Evolutionary conservation across 768 basidiomycete genomes (phyloP).

Genomic region (Trametes maxima): DNA sequence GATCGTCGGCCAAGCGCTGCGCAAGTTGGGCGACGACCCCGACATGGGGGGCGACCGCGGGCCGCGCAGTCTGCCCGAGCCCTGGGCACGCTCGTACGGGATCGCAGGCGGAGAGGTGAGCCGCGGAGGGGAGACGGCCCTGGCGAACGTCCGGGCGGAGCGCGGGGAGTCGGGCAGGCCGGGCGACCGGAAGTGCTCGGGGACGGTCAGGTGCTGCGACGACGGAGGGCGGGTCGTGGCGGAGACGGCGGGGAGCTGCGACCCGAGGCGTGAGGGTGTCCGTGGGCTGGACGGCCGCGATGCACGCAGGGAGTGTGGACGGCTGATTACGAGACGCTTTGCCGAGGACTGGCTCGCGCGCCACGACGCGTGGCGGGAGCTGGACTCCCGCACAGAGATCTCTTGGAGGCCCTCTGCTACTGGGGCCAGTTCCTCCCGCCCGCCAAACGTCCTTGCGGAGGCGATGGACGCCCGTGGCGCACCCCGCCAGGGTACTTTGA

Average conservation of each 20-base stretch:
- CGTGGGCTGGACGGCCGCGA: background rate
- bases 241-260: conserved; percentile 1
- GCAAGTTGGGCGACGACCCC: conserved; percentile 10
- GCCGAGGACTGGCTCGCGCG: conserved; percentile 2
- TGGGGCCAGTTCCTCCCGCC: conserved; percentile 16
- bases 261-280: background rate
- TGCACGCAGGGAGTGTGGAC: conserved; percentile 18
- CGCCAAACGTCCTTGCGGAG: conserved; percentile 18
- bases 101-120: conserved; percentile 2
- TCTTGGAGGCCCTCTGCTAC: conserved; percentile 14
- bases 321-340: conserved; percentile 16
- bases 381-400: background rate
- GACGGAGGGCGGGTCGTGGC: conserved; percentile 5
- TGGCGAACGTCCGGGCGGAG: background rate
- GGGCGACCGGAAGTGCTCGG: background rate
- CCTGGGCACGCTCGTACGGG: conserved; percentile 4
- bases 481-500: conserved; percentile 5
- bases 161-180: background rate
- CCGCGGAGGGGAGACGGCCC: background rate
- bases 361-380: background rate
- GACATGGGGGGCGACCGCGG: conserved; percentile 16
- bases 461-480: conserved; percentile 16
- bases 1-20: conserved; percentile 6
- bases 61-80: conserved; percentile 19
- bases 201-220: conserved; percentile 13